A percentile compares a stretch with the other conserved stretches of the same genome.
Conservation (phyloP, 2,329 filamentous ascomycete species). For the Aspergillus aculeatus region DNA sequence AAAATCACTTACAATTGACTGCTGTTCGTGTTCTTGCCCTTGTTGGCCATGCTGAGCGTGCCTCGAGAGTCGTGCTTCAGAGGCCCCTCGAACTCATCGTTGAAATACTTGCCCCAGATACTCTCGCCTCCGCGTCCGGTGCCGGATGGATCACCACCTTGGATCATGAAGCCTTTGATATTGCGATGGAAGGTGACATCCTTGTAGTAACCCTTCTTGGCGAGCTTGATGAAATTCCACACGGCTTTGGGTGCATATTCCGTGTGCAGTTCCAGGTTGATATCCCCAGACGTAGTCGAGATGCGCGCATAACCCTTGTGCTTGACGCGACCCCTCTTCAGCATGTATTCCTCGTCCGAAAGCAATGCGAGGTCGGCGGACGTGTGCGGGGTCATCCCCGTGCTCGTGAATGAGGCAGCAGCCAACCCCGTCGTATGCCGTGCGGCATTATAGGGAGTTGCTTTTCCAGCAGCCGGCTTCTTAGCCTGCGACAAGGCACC, state of each 20-base stretch:
- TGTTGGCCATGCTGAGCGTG: slow-evolving; percentile 92
- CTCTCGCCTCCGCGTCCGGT: slow-evolving; percentile 87
- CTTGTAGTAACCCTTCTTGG: slow-evolving; percentile 87
- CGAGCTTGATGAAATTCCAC: slow-evolving; percentile 91
- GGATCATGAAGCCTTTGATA: slow-evolving; percentile 96
- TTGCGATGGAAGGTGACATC: slow-evolving; percentile 86
- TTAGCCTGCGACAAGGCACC: slow-evolving; percentile 22
- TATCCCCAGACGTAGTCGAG: slow-evolving; percentile 76
- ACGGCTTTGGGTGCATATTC: slow-evolving; percentile 90
- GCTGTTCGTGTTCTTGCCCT: slow-evolving; percentile 96
- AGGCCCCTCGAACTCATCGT: slow-evolving; percentile 89
- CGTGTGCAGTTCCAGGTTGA: slow-evolving; percentile 86
- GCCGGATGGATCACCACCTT: slow-evolving; percentile 90
- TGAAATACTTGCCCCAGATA: slow-evolving; percentile 92
- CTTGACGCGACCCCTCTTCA: slow-evolving; percentile 85
- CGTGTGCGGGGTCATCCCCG: slow-evolving; percentile 87
- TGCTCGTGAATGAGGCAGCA: slow-evolving; percentile 92
- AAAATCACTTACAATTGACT: slow-evolving; percentile 65
- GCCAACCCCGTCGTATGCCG: slow-evolving; percentile 86
- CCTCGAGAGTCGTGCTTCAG: slow-evolving; percentile 79
- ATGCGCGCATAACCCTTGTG: slow-evolving; percentile 89
- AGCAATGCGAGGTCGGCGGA: slow-evolving; percentile 81
- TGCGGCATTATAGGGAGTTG: slow-evolving; percentile 75
- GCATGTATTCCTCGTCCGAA: slow-evolving; percentile 94
- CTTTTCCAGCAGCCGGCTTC: slow-evolving; percentile 32